Percentiles rank a stretch among this genome's conserved stretches.
phyloP scores from a whole-genome alignment of 2,329 filamentous ascomycete species.

The Dryadomyces quercivorus region DNA sequence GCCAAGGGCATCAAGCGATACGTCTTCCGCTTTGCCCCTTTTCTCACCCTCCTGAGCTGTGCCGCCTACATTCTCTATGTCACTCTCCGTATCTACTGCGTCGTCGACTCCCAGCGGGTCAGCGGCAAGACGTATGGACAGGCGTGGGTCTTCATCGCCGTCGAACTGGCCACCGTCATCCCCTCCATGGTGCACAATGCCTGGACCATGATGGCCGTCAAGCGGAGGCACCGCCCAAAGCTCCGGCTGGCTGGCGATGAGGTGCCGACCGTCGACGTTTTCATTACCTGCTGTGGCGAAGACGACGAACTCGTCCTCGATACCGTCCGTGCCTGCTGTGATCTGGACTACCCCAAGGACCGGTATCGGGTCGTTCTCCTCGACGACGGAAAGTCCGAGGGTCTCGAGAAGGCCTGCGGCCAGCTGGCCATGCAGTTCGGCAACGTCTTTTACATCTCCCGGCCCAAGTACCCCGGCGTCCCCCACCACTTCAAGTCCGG shows the following conservation, averaged over 20 bases:
- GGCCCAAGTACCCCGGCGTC: conserved; percentile 33
- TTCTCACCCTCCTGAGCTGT: conserved; percentile 28
- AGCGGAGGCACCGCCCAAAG: conserved; percentile 33
- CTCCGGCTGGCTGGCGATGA: conserved; percentile 35
- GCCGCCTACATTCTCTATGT: conserved; percentile 31
- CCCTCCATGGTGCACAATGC: conserved; percentile 13
- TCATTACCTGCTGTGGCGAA: conserved; percentile 47
- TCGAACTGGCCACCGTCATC: conserved; percentile 13
- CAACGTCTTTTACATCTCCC: conserved; percentile 41
- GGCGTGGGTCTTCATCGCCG: conserved; percentile 13
- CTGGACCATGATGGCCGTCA: conserved; percentile 14
- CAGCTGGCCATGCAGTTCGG: conserved; percentile 28
- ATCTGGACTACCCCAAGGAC: conserved; percentile 40
- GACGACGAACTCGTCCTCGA: conserved; percentile 43
- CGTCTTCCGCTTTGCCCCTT: conserved; percentile 23
- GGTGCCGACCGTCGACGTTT: conserved; percentile 42
- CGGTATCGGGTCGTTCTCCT: conserved; percentile 41
- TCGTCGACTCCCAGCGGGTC: conserved; percentile 34
- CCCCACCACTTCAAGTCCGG: conserved; percentile 51
- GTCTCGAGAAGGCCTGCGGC: conserved; percentile 23
- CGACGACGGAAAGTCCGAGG: conserved; percentile 38
- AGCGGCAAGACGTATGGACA: conserved; percentile 28
- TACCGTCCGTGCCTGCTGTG: conserved; percentile 41
- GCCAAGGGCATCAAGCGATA: conserved; percentile 28
- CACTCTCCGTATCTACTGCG: conserved; percentile 37